phyloP scores from a whole-genome alignment of 805 yeast genomes.

The Kodamaea kaohsiungensis region DNA sequence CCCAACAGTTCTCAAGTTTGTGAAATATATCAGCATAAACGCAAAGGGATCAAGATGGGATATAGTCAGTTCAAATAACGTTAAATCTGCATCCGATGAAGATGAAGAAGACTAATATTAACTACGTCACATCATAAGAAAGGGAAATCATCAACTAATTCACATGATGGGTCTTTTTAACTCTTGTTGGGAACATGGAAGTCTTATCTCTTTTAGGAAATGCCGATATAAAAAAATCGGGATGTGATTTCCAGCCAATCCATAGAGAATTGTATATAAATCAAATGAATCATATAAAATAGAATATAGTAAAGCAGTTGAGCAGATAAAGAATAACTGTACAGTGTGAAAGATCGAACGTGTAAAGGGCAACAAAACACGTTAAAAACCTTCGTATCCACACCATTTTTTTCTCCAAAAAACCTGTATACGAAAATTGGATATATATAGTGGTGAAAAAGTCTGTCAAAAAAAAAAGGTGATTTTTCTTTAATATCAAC shows the following conservation, averaged over 20 bases:
- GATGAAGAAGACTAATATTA: conserved; percentile 43
- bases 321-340: no score
- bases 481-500: not conserved
- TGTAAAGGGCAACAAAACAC: not conserved
- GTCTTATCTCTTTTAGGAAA: not conserved
- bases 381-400: not conserved
- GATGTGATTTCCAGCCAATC: not conserved
- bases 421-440: not conserved
- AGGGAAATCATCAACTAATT: not conserved
- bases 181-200: conserved; percentile 3
- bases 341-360: not conserved
- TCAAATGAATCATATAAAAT: not conserved
- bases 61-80: conserved; percentile 75
- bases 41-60: conserved; percentile 97
- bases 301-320: not conserved
- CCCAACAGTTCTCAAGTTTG: conserved; percentile 81
- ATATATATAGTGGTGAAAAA: conserved; percentile 3
- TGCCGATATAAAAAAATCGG: not conserved
- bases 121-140: no score
- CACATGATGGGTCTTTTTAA: conserved; percentile 1
- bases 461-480: not conserved
- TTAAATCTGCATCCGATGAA: conserved; percentile 29
- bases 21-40: conserved; percentile 84
- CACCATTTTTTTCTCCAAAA: not conserved
- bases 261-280: not conserved